Evolutionary conservation across 176 grass and related monocot genomes (phyloP), one percentile per base, ranked within the genome.

Genomic region (Cenchrus fungigraminus): DNA sequence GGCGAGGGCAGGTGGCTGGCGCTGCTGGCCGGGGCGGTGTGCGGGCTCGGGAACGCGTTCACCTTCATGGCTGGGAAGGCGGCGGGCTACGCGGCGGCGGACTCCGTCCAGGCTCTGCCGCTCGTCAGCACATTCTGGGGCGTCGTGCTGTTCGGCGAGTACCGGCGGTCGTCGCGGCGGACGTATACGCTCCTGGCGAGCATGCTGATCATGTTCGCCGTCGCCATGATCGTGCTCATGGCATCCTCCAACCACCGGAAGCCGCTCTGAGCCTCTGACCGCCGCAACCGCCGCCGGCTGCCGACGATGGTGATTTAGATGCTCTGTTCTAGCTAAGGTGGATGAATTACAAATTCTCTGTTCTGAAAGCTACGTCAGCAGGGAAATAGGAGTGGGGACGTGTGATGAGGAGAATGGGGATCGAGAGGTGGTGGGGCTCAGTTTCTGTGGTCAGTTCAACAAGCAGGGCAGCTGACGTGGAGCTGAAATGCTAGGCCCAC

Each of bases 41-140:
- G 84, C 34, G 97, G 97, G 4, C 92, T 99, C 14, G 97, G 97
- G 20, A 99, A 99, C 73, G 97, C 89, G 1, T 86, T 99, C 56
- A 91, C 90, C 60, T 99, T 99, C 91, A 94, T 99, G 93, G 97
- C 91, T 0, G 97, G 97, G 0, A 91, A 99, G 86, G 97, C 97
- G 43, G 97, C 97, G 1, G 97, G 97, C 9, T 99, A 99, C 76
- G 97, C 97, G 65, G 97, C 97, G 44, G 97, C 97, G 8, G 97
- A 99, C 78, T 83, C 97, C 76, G 97, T 80, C 65, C 93, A 92
- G 90, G 93, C 90, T 8, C 70, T 95, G 83, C 93, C 93, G 73
- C 90, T 92, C 1, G 93, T 95, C 31, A 95, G 93, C 88, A 95
- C 90, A 8, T 53, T 95, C 47, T 95, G 93, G 93, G 93, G 90